These are phyloP conservation scores for Backusella australiensis DNA, from an alignment of 192 early-diverging fungal species.

Conservation along the genomic window DNA sequence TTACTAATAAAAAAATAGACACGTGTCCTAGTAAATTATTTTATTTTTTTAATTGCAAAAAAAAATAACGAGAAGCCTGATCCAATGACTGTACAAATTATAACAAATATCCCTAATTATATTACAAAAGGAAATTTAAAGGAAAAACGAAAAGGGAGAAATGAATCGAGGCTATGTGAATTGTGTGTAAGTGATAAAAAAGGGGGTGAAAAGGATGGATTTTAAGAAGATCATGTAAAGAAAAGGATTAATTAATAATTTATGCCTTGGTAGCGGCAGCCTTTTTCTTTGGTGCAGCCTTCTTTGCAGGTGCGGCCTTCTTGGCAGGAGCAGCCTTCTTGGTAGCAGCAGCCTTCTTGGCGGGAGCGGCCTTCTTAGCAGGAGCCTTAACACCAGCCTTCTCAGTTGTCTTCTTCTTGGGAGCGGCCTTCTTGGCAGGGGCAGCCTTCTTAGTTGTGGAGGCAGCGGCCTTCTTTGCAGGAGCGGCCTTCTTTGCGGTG, in stretches of 20 bases:
- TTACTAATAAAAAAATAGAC: slow-evolving; percentile 1
- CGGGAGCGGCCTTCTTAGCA: slow-evolving; percentile 38
- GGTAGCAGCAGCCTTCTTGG: slow-evolving; percentile 22
- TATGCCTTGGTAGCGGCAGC: slow-evolving; percentile 35
- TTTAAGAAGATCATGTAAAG: background rate
- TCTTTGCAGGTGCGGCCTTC: slow-evolving; percentile 41
- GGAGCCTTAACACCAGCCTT: slow-evolving; percentile 37
- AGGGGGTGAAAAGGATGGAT: background rate
- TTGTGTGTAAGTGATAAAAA: background rate
- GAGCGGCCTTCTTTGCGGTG: slow-evolving; percentile 25
- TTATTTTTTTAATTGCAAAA: slow-evolving; percentile 9
- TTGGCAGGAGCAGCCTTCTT: slow-evolving; percentile 37
- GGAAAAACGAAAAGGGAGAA: background rate
- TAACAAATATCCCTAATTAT: slow-evolving; percentile 7
- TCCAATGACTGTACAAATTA: slow-evolving; percentile 10
- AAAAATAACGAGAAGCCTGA: background rate
- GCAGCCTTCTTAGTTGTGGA: slow-evolving; percentile 13
- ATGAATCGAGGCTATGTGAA: slow-evolving; percentile 4
- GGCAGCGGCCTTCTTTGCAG: slow-evolving; percentile 39
- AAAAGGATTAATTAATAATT: slow-evolving; percentile 3
- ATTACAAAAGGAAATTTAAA: slow-evolving; percentile 10
- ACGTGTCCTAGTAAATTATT: slow-evolving; percentile 5
- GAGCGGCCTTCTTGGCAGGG: slow-evolving; percentile 40
- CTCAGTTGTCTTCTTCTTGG: slow-evolving; percentile 42
- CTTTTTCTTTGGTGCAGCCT: slow-evolving; percentile 29